Conservation (phyloP, 108 stramenopile genomes). For the Mediolabrus comicus region DNA sequence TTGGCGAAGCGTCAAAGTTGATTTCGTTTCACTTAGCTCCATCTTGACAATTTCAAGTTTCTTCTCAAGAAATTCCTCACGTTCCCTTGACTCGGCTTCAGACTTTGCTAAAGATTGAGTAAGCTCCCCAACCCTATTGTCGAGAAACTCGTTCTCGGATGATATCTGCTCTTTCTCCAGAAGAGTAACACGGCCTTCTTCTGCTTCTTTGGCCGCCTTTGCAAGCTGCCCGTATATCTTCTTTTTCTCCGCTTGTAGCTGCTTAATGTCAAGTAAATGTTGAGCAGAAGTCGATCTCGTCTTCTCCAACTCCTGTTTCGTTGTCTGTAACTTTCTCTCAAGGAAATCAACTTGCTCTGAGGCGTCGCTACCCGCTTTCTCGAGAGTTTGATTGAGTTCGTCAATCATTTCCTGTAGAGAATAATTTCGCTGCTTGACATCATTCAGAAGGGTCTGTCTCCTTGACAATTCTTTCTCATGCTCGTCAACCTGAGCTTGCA, state of each 20-base stretch:
- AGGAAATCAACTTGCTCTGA: constrained; percentile 2
- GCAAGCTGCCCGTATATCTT: not conserved
- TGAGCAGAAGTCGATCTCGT: not conserved
- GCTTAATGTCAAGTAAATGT: not conserved
- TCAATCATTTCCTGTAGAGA: constrained; percentile 2
- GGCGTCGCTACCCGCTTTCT: not conserved
- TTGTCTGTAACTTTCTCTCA: not conserved
- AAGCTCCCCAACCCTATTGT: not conserved
- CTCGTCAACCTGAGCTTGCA: not conserved
- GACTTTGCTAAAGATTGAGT: not conserved
- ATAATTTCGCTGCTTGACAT: constrained; percentile 6
- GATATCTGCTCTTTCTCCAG: not conserved
- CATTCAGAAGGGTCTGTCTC: not conserved
- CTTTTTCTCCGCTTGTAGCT: not conserved
- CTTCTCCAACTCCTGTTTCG: not conserved
- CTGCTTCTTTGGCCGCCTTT: not conserved
- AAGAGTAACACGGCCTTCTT: not conserved
- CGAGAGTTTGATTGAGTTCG: not conserved
- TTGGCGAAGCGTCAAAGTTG: not conserved
- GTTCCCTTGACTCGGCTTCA: not conserved
- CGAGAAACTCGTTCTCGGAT: not conserved
- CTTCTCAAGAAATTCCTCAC: not conserved
- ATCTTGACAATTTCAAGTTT: not conserved
- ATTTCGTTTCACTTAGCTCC: not conserved
- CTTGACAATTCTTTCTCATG: not conserved